Percentiles rank a stretch among this genome's conserved stretches.
phyloP scores from a whole-genome alignment of 2,329 filamentous ascomycete genomes.

The Cladosporium sphaerospermum region DNA sequence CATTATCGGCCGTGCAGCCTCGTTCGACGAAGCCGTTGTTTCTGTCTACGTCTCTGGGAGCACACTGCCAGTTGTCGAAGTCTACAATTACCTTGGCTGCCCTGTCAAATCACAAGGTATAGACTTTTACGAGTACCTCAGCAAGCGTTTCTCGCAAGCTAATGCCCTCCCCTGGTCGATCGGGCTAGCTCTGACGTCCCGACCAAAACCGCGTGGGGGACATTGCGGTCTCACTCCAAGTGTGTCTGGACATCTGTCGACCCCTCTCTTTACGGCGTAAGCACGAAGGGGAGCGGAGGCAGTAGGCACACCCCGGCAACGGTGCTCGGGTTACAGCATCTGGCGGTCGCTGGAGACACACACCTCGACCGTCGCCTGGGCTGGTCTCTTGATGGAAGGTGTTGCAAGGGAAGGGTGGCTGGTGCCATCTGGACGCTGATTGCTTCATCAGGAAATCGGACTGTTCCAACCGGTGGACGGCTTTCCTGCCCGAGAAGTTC shows the following conservation, averaged over 20 bases:
- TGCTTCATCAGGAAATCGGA: neutral
- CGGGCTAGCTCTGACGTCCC: neutral
- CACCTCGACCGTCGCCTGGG: neutral
- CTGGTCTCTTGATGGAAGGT: neutral
- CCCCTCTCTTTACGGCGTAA: neutral
- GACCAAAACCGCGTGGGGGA: neutral
- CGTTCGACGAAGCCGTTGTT: neutral
- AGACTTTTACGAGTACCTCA: neutral
- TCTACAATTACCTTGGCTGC: conserved; percentile 6
- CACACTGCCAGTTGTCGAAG: neutral
- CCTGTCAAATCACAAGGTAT: neutral
- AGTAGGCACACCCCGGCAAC: neutral
- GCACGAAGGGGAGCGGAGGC: neutral
- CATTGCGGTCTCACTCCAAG: neutral
- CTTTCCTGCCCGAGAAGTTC: neutral
- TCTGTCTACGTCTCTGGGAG: neutral
- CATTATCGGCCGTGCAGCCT: neutral
- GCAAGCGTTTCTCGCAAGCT: neutral
- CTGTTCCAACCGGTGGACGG: neutral
- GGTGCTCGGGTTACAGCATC: neutral
- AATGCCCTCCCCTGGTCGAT: neutral
- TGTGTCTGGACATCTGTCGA: neutral
- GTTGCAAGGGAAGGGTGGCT: neutral
- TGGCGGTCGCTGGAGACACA: neutral
- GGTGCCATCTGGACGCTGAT: neutral